Percentiles rank a stretch among this genome's conserved stretches.
These are phyloP conservation scores for Takashimella tepidaria DNA, from an alignment of 1,284 basidiomycete species.

Conservation along the genomic window DNA sequence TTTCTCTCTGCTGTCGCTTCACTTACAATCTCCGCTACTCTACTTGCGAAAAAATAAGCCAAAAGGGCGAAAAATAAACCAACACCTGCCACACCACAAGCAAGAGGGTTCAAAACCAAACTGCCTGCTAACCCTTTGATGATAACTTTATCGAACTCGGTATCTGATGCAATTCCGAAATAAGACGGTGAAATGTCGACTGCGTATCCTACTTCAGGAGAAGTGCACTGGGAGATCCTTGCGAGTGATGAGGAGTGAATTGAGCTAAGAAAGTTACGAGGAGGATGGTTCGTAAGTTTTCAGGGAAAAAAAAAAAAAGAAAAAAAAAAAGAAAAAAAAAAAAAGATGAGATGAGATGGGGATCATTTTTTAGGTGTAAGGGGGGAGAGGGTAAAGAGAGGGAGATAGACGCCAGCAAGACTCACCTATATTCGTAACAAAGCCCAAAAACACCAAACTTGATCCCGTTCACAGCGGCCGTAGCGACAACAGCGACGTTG, in stretches of 20 bases:
- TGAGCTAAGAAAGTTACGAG: too few relatives aligned
- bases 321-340: too few relatives aligned
- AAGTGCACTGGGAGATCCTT: too few relatives aligned
- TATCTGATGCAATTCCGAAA: constrained; percentile 12
- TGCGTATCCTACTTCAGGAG: constrained; percentile 29
- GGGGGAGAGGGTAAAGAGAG: too few relatives aligned
- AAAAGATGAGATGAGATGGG: too few relatives aligned
- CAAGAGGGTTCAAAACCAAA: constrained; percentile 38
- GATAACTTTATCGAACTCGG: constrained; percentile 7
- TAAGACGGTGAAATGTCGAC: constrained; percentile 27
- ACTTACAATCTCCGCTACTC: constrained; percentile 32
- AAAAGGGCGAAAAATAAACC: constrained; percentile 28
- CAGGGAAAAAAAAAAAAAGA: too few relatives aligned
- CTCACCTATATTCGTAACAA: constrained; percentile 26
- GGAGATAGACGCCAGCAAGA: too few relatives aligned
- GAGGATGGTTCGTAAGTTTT: too few relatives aligned
- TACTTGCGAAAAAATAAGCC: constrained; percentile 28
- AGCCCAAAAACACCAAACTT: constrained; percentile 36
- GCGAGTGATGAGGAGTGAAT: too few relatives aligned
- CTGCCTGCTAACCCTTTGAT: constrained; percentile 19
- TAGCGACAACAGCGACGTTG: background rate
- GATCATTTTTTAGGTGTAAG: too few relatives aligned
- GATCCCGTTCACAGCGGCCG: constrained; percentile 4
- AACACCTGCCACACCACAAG: constrained; percentile 30
- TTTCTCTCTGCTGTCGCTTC: background rate